These are phyloP conservation scores for Ustilago esculenta DNA, from an alignment of 1,284 basidiomycete genomes.

Conservation along the genomic window DNA sequence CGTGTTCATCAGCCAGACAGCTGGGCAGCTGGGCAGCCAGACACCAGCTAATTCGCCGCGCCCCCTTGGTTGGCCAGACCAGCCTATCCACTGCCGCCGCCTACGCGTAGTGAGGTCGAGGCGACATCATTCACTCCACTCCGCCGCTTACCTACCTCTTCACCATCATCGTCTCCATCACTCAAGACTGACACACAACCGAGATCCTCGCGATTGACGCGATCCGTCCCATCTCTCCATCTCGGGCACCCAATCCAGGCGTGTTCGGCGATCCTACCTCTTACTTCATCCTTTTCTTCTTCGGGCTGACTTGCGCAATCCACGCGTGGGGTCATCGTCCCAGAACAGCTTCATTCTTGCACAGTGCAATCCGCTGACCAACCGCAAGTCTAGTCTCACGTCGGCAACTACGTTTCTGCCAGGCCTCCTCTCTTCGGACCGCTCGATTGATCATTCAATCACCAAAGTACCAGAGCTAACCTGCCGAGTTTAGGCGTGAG, in stretches of 20 bases:
- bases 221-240: constrained; percentile 45
- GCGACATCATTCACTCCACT: neutral
- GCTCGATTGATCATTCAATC: constrained; percentile 56
- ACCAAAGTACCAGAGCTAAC: constrained; percentile 34
- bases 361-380: constrained; percentile 29
- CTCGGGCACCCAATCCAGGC: constrained; percentile 59
- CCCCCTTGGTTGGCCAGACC: neutral
- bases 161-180: constrained; percentile 14
- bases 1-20: too few relatives aligned
- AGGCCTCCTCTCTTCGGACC: constrained; percentile 33
- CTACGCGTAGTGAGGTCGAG: neutral
- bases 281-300: neutral
- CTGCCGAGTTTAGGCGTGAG: constrained; percentile 47
- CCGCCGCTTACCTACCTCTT: constrained; percentile 2
- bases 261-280: constrained; percentile 44
- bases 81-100: constrained; percentile 20
- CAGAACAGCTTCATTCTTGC: constrained; percentile 13
- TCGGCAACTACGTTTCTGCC: constrained; percentile 16
- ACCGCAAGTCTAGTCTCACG: constrained; percentile 25
- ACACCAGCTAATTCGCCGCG: too few relatives aligned
- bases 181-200: constrained; percentile 22
- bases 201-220: constrained; percentile 47
- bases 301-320: constrained; percentile 43
- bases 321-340: constrained; percentile 47
- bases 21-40: too few relatives aligned